Evolutionary conservation across 1,284 basidiomycete species (phyloP), one percentile per base, ranked within the genome.

Genomic region (Hymenochaete sp.): DNA sequence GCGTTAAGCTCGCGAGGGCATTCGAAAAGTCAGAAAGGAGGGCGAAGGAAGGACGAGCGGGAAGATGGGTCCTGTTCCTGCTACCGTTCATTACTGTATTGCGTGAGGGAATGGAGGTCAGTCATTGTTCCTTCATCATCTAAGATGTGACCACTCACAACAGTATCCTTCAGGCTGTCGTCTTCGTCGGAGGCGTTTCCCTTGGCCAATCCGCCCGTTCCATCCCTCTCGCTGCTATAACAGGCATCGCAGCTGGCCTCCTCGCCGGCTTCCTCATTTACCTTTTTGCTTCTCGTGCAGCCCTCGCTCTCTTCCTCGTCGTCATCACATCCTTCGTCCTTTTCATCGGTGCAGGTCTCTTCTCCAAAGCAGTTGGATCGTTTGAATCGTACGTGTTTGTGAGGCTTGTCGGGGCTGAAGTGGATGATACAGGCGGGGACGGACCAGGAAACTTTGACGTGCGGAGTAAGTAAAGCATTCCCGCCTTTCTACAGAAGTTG

Each of bases 151-250:
- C n/a, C n/a, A n/a, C n/a, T n/a, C n/a, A n/a, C n/a, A n/a, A n/a
- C n/a, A n/a, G n/a, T n/a, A n/a, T n/a, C n/a, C n/a, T n/a, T n/a
- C n/a, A n/a, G n/a, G 91, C 88, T 1, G 83, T 96, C 48, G 72
- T 97, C 52, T 96, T 96, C 59, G 90, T 96, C 42, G 88, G 92
- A 14, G 92, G 93, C 48, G 92, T 95, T 33, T 81, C 91, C 2
- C 79, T 96, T 36, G 82, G 82, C 29, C 75, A 88, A 57, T 68
- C 77, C 2, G 92, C 86, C 2, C 76, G 72, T 1, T 77, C 91
- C 3, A 93, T 96, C 57, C 93, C 93, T 1, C 81, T 96, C 40
- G 85, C 93, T 5, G 77, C 89, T 42, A 82, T 96, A 50, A 76
- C 82, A 28, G 93, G 91, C 36, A 66, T 96, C 48, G 61, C 90